Base-by-base conservation (phyloP, 495 filamentous ascomycete species). In the Staphylotrichum longicolle region DNA sequence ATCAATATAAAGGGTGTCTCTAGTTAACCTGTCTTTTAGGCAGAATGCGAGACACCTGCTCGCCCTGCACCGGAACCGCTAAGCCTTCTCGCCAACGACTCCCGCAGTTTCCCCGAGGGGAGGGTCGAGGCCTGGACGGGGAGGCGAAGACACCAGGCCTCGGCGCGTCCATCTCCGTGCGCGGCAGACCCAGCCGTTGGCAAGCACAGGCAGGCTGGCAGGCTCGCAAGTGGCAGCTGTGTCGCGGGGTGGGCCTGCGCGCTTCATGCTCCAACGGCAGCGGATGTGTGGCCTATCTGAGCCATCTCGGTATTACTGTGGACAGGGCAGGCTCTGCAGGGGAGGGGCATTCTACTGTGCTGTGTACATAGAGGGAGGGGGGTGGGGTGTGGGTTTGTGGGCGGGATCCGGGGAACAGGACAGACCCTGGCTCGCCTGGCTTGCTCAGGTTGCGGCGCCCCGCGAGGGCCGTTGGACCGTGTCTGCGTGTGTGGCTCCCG, bases 71-170 rank as follows among this genome's bases (percentile, higher is more conserved):
- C 63, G 63, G 63, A 66, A 66, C 59, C 37, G 63, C 63, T 44
- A 62, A 42, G 55, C 63, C 56, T 66, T 48, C 63, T 66, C 63
- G 63, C 63, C 63, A 66, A 62, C 52, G 53, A 57, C 7, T 33
- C 52, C 60, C 54, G 63, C 44, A 52, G 55, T 59, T 59, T 64
- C 51, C 32, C 63, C 58, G 59, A 61, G 54, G 44, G 42, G 53
- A 39, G 37, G 14, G 49, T 27, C 33, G 35, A 14, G 41, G 41
- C 39, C 62, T 56, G 55, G 61, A 59, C 56, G 56, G 52, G 20
- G 44, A 15, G 57, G 37, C n/a, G 40, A 39, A 39, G 10, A 39
- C 37, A 7, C 37, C 37, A 39, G 37, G 37, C 37, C 37, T 39
- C 37, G 37, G 37, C 37, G 37, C 37, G 37, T 39, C 37, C 37